A percentile compares a stretch with the other conserved stretches of the same genome.
Conservation (phyloP, 2,329 filamentous ascomycete genomes). For the Hymenoscyphus scutula region DNA sequence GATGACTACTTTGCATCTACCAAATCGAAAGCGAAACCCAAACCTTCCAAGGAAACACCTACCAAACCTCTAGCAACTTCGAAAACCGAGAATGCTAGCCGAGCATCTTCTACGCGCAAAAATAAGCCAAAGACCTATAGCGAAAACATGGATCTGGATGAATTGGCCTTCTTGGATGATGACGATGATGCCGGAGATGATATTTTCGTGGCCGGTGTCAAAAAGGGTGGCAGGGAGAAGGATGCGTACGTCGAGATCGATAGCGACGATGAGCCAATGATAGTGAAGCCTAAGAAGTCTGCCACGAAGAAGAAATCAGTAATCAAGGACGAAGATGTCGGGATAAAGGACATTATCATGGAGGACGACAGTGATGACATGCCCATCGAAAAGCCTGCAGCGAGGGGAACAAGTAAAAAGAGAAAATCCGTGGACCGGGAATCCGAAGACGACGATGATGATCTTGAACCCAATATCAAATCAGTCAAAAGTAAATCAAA, state of each 20-base stretch:
- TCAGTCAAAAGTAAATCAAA: slow-evolving; percentile 36
- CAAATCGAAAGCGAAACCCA: slow-evolving; percentile 29
- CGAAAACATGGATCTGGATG: slow-evolving; percentile 45
- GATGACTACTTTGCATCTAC: slow-evolving; percentile 38
- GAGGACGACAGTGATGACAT: slow-evolving; percentile 45
- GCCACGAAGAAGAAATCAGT: slow-evolving; percentile 39
- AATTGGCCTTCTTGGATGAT: slow-evolving; percentile 61
- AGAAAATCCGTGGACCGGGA: slow-evolving; percentile 56
- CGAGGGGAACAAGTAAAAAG: slow-evolving; percentile 45
- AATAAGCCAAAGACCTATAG: slow-evolving; percentile 27
- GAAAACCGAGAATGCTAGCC: slow-evolving; percentile 23
- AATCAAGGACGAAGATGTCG: slow-evolving; percentile 47
- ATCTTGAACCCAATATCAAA: slow-evolving; percentile 57
- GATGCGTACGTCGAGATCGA: slow-evolving; percentile 70
- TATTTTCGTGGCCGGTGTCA: slow-evolving; percentile 74
- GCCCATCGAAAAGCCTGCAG: slow-evolving; percentile 30
- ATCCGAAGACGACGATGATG: slow-evolving; percentile 58
- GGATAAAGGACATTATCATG: slow-evolving; percentile 36
- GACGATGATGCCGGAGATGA: slow-evolving; percentile 74
- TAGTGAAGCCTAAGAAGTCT: slow-evolving; percentile 52
- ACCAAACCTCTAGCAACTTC: slow-evolving; percentile 23
- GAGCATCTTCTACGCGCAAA: slow-evolving; percentile 31
- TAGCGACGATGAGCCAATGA: slow-evolving; percentile 65
- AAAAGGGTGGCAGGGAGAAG: slow-evolving; percentile 62
- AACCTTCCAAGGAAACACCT: slow-evolving; percentile 20